These are phyloP conservation scores for Chrysanthemum lavandulifolium DNA, from an alignment of 129 eudicot genomes.

Conservation along the genomic window DNA sequence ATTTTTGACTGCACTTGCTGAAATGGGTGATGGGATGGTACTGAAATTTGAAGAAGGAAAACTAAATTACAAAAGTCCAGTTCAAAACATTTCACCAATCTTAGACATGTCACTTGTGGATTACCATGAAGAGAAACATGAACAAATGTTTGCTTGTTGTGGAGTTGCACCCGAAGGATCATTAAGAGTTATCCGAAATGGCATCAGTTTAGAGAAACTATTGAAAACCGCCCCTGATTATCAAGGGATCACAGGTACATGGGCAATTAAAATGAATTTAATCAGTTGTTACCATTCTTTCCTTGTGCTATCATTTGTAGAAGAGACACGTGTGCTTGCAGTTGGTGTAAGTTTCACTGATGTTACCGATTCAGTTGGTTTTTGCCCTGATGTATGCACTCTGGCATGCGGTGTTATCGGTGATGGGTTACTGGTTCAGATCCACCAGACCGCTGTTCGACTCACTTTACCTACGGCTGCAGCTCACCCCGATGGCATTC, in stretches of 20 bases:
- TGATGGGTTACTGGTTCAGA: constrained; percentile 72
- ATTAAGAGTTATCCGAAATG: constrained; percentile 78
- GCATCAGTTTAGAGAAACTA: constrained; percentile 73
- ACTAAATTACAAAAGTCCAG: constrained; percentile 52
- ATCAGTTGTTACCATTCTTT: constrained; percentile 75
- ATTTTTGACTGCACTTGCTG: constrained; percentile 73
- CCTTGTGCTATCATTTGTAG: constrained; percentile 89
- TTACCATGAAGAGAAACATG: constrained; percentile 81
- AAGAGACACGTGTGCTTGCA: constrained; percentile 93
- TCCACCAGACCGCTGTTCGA: constrained; percentile 71
- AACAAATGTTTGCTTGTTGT: constrained; percentile 96
- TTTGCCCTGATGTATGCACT: constrained; percentile 87
- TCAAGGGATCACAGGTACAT: constrained; percentile 87
- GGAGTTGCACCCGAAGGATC: constrained; percentile 96
- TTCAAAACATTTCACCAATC: constrained; percentile 91
- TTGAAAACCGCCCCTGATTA: constrained; percentile 82
- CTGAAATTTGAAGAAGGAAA: constrained; percentile 74
- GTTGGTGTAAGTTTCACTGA: constrained; percentile 94
- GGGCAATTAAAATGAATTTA: constrained; percentile 78
- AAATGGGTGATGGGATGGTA: constrained; percentile 96
- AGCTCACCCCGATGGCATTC: constrained; percentile 65
- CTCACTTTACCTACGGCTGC: constrained; percentile 60
- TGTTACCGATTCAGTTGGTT: constrained; percentile 92
- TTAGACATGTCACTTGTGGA: constrained; percentile 85
- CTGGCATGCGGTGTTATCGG: constrained; percentile 86